phyloP scores from a whole-genome alignment of 208 protist genomes.

The Wallacemonas sp. region DNA sequence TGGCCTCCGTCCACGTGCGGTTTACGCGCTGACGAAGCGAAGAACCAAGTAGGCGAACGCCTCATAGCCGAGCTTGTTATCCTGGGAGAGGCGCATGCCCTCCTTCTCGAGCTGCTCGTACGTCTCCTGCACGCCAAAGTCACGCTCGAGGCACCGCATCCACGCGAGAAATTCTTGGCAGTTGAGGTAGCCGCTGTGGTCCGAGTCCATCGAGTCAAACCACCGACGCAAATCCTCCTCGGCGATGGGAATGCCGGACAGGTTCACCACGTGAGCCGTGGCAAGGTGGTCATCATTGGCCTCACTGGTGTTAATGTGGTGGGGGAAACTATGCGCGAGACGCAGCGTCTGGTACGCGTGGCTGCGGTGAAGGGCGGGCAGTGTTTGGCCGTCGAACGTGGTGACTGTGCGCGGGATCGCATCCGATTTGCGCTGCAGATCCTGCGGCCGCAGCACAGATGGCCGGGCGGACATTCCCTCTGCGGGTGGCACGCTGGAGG shows the following conservation, averaged over 20 bases:
- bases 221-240: conserved; percentile 65
- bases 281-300: conserved; percentile 24
- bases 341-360: conserved; percentile 77
- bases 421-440: neutral
- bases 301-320: conserved; percentile 22
- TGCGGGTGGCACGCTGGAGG: neutral
- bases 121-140: conserved; percentile 50
- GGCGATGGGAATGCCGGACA: conserved; percentile 58
- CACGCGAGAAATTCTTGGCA: conserved; percentile 40
- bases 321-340: conserved; percentile 51
- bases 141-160: conserved; percentile 59
- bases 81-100: conserved; percentile 38
- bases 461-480: neutral
- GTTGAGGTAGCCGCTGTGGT: conserved; percentile 31
- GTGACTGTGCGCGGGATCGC: neutral
- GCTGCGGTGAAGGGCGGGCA: conserved; percentile 43
- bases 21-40: conserved; percentile 55
- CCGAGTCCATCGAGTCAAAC: conserved; percentile 60
- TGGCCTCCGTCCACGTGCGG: no score
- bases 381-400: neutral
- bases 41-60: conserved; percentile 79
- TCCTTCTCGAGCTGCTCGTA: conserved; percentile 49
- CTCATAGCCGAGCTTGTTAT: conserved; percentile 67
- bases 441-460: neutral
- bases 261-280: conserved; percentile 38